Evolutionary conservation across 2,329 filamentous ascomycete species (phyloP).

Genomic region (Acrodontium crateriforme): DNA sequence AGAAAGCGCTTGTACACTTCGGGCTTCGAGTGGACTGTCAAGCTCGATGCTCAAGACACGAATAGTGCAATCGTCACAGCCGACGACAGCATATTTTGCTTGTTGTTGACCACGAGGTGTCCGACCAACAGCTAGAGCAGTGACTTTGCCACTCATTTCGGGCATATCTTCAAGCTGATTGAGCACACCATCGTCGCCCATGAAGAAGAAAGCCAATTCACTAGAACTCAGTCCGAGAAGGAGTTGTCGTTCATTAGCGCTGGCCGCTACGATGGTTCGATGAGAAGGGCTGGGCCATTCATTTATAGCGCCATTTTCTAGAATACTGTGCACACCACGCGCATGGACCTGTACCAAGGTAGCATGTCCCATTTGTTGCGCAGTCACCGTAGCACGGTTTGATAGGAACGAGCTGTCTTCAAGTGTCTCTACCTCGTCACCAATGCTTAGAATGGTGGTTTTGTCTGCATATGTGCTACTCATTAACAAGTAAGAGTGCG

Average conservation of each 20-base stretch:
- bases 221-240: constrained; percentile 88
- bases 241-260: constrained; percentile 86
- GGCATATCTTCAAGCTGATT: constrained; percentile 61
- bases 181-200: constrained; percentile 89
- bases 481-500: constrained; percentile 89
- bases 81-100: constrained; percentile 88
- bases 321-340: constrained; percentile 87
- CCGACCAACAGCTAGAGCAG: constrained; percentile 82
- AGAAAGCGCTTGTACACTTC: constrained; percentile 85
- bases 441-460: constrained; percentile 86
- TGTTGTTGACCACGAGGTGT: constrained; percentile 80
- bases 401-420: constrained; percentile 86
- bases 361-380: constrained; percentile 88
- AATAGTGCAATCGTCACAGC: constrained; percentile 92
- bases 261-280: constrained; percentile 84
- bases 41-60: constrained; percentile 44
- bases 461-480: constrained; percentile 32
- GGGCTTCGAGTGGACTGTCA: constrained; percentile 80
- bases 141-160: constrained; percentile 90
- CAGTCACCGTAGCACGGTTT: constrained; percentile 75
- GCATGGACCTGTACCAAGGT: constrained; percentile 89
- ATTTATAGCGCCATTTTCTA: constrained; percentile 61
- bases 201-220: constrained; percentile 96
- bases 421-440: constrained; percentile 92
- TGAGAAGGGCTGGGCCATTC: constrained; percentile 92